Conservation (phyloP, 768 basidiomycete genomes). For the Suillus fuscotomentosus region DNA sequence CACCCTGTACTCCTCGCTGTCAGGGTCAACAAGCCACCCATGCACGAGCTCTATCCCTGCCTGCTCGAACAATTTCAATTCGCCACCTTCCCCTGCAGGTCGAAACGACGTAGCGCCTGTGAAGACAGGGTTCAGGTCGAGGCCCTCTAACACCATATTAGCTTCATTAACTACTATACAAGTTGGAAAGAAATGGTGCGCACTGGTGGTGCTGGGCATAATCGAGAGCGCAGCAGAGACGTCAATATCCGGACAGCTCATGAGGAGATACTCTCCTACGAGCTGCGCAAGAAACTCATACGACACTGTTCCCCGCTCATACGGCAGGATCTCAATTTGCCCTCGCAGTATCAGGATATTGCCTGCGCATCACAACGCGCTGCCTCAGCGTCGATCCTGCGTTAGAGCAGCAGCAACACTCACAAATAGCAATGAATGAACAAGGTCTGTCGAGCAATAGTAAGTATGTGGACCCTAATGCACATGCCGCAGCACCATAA, state of each 20-base stretch:
- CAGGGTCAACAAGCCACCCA: constrained; percentile 62
- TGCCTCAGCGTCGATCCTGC: not conserved
- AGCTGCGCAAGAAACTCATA: constrained; percentile 85
- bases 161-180: not conserved
- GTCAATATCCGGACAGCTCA: constrained; percentile 45
- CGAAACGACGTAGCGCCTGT: constrained; percentile 66
- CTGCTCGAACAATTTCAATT: constrained; percentile 82
- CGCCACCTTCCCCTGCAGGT: constrained; percentile 64
- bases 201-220: constrained; percentile 70
- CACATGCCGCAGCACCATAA: not conserved
- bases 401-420: constrained; percentile 16
- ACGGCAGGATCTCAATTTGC: constrained; percentile 70
- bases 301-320: constrained; percentile 64
- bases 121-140: constrained; percentile 88
- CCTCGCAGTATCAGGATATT: constrained; percentile 89
- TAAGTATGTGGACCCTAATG: not conserved
- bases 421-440: constrained; percentile 89
- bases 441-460: constrained; percentile 60
- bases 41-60: constrained; percentile 81
- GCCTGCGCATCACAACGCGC: constrained; percentile 39
- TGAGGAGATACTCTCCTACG: constrained; percentile 79
- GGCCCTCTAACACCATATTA: constrained; percentile 55
- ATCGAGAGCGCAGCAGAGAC: constrained; percentile 30
- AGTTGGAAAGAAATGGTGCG: constrained; percentile 24
- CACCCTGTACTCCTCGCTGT: constrained; percentile 54